phyloP scores from a whole-genome alignment of 345 rosid species.

The Psidium guajava region DNA sequence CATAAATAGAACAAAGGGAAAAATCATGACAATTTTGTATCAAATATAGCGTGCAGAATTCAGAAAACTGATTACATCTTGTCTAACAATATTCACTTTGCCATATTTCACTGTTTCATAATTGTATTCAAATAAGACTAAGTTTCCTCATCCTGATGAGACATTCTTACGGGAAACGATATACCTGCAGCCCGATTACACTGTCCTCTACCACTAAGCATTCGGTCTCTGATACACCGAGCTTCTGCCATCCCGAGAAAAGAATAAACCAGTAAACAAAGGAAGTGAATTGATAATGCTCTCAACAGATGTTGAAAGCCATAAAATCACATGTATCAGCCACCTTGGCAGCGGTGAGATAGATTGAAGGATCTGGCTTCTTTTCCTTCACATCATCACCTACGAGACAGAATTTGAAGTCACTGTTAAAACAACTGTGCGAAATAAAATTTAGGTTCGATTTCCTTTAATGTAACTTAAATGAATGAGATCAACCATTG shows the following conservation, averaged over 20 bases:
- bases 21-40: not conserved
- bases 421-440: not conserved
- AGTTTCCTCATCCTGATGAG: not conserved
- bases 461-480: not conserved
- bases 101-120: not conserved
- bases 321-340: not conserved
- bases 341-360: slow-evolving; percentile 73
- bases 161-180: not conserved
- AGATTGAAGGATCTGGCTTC: slow-evolving; percentile 88
- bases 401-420: slow-evolving; percentile 3
- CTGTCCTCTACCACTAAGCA: slow-evolving; percentile 96
- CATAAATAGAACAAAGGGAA: not conserved
- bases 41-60: not conserved
- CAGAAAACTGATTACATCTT: not conserved
- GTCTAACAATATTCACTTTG: not conserved
- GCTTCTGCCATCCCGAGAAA: slow-evolving; percentile 34
- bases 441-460: not conserved
- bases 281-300: not conserved
- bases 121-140: not conserved
- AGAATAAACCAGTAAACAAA: not conserved
- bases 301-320: not conserved
- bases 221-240: slow-evolving; percentile 58
- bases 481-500: not conserved
- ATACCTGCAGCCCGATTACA: slow-evolving; percentile 81
- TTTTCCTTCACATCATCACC: slow-evolving; percentile 98